Base-by-base conservation (phyloP, 352 stramenopile species). In the Phytophthora rubi region DNA sequence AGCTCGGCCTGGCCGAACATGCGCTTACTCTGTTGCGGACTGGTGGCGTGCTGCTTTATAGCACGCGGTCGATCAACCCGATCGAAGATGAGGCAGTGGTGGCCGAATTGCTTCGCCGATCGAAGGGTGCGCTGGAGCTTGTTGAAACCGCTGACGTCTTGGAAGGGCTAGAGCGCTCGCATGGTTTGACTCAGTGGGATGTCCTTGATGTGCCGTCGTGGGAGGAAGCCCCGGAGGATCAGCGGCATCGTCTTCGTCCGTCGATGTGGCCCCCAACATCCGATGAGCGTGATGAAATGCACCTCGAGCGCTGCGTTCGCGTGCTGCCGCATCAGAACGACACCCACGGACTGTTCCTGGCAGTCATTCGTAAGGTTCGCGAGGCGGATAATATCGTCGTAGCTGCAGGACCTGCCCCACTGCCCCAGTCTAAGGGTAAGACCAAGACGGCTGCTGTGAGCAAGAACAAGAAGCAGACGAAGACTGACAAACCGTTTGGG, bases 261-360 rank as follows among this genome's bases (percentile, higher is more conserved):
- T 91, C 89, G 7, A 96, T 98, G 83, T 98, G 93, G 81, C 79
- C 91, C 0, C 91, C 94, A 3, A 81, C 73, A 0, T 48, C 73
- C 10, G 68, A 89, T 28, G 81, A 97, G 62, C 71, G 59, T 21
- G 53, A 66, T 45, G 61, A 59, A 23, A 78, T 97, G 59, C 79
- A 94, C 37, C 70, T 99, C 18, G 82, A 98, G 37, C 82, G 89
- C 6, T 99, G 98, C 76, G 83, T 97, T 58, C 92, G 98, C 3
- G 65, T 99, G 26, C 81, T 99, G 13, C 98, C 98, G 18, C 97
- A 99, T 63, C 94, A 99, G 63, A 97, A 99, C 61, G 92, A 99
- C 75, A 99, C 97, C 0, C 97, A 98, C 55, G 98, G 97, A 0
- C 98, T 99, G 64, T 99, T 99, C 74, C 67, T 99, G n/a, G 93